Conservation (phyloP, 768 basidiomycete species). For the Podaxis sp. region DNA sequence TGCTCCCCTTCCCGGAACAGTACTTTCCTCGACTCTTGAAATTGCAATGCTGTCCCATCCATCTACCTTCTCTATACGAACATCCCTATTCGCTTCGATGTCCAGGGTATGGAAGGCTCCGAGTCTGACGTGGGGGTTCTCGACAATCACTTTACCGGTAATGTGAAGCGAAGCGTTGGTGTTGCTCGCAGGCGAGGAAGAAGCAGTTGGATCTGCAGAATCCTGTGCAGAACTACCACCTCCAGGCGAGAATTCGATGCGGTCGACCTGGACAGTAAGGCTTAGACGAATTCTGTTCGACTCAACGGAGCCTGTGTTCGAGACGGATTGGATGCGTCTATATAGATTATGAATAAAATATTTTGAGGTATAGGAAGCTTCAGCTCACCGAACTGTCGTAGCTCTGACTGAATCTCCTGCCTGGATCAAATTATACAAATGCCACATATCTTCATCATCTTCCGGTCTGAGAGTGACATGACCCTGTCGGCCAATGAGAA, state of each 20-base stretch:
- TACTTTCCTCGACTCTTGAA: conserved; percentile 81
- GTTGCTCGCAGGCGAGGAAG: conserved; percentile 30
- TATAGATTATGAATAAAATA: conserved; percentile 2
- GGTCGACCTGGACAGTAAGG: conserved; percentile 80
- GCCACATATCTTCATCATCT: conserved; percentile 99
- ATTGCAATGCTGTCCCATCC: conserved; percentile 94
- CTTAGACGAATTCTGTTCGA: conserved; percentile 85
- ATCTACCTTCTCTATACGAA: conserved; percentile 82
- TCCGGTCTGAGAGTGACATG: conserved; percentile 94
- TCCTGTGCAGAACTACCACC: conserved; percentile 34
- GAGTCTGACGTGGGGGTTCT: conserved; percentile 88
- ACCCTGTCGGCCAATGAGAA: conserved; percentile 56
- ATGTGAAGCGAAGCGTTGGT: conserved; percentile 74
- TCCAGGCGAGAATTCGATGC: conserved; percentile 79
- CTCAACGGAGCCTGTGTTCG: conserved; percentile 91
- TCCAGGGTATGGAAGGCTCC: conserved; percentile 96
- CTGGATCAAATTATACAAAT: conserved; percentile 95
- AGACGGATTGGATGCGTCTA: conserved; percentile 86
- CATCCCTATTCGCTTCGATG: conserved; percentile 86
- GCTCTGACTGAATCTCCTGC: conserved; percentile 86
- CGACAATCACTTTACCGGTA: conserved; percentile 79
- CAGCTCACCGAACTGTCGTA: conserved; percentile 71
- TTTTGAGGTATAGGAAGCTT: neutral
- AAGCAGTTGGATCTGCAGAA: conserved; percentile 32
- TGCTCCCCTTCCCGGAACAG: conserved; percentile 90